Percentiles rank a stretch among this genome's conserved stretches.
Evolutionary conservation across 129 eudicot genomes (phyloP).

Genomic region (Tanacetum coccineum): DNA sequence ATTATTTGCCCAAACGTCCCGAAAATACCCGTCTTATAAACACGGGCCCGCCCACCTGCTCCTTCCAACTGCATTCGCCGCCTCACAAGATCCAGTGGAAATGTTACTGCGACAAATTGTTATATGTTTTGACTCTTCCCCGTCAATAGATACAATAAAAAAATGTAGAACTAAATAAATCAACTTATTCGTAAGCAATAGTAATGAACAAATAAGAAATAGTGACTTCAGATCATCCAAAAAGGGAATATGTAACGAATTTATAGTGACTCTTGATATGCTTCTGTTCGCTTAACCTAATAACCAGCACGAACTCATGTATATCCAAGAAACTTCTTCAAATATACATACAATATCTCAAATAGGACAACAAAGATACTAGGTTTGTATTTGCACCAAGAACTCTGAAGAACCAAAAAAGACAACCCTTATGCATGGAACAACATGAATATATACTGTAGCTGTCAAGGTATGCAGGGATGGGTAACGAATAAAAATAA

Average conservation of each 20-base stretch:
- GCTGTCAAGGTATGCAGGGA: too few species aligned
- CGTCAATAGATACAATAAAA: not conserved
- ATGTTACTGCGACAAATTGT: conserved; percentile 56
- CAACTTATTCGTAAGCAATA: not conserved
- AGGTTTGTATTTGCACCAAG: not conserved
- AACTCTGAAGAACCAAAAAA: not conserved
- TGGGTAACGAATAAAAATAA: too few species aligned
- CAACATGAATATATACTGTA: not conserved
- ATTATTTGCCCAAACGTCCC: conserved; percentile 71
- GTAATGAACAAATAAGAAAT: not conserved
- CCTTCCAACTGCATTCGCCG: conserved; percentile 97
- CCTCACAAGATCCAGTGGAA: conserved; percentile 94
- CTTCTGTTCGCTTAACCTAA: not conserved
- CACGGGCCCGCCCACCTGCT: conserved; percentile 86
- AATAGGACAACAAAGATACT: not conserved
- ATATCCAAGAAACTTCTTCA: not conserved
- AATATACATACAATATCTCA: not conserved
- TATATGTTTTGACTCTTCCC: not conserved
- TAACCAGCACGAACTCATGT: not conserved
- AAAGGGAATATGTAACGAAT: not conserved
- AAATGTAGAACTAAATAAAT: not conserved
- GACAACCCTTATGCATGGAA: not conserved
- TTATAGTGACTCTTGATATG: not conserved
- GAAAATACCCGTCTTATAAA: conserved; percentile 68
- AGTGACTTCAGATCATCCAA: not conserved